Conservation (phyloP, 306 rosid genomes). For the Dryas alaskensis region DNA sequence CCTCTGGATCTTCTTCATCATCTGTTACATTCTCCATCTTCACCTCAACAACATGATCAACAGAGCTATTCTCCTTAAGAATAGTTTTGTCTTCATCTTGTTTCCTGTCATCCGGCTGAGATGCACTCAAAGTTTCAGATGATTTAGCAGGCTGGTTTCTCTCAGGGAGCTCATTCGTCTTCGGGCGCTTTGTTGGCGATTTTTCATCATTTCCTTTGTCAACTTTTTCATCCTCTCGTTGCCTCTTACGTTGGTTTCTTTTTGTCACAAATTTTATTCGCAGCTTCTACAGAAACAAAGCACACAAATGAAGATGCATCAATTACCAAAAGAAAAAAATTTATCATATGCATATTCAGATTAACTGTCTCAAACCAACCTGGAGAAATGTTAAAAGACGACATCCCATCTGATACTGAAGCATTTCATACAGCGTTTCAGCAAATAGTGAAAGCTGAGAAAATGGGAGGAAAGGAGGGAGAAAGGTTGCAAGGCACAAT, state of each 20-base stretch:
- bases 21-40: constrained; percentile 70
- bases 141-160: constrained; percentile 41
- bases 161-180: constrained; percentile 49
- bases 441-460: constrained; percentile 90
- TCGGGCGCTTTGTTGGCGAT: constrained; percentile 54
- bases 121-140: constrained; percentile 33
- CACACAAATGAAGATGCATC: constrained; percentile 8
- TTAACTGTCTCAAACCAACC: constrained; percentile 45
- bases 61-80: constrained; percentile 37
- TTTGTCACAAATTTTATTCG: constrained; percentile 66
- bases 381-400: constrained; percentile 78
- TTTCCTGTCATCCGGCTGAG: constrained; percentile 47
- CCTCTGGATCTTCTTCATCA: constrained; percentile 63
- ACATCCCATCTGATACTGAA: constrained; percentile 94
- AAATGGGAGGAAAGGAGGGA: background rate
- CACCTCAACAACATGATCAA: constrained; percentile 44
- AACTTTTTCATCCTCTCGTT: constrained; percentile 56
- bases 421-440: constrained; percentile 93
- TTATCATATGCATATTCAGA: constrained; percentile 13
- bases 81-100: constrained; percentile 19
- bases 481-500: constrained; percentile 17
- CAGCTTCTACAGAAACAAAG: constrained; percentile 50
- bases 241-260: constrained; percentile 84
- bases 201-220: constrained; percentile 43
- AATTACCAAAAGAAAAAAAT: constrained; percentile 4